phyloP scores from a whole-genome alignment of 768 basidiomycete genomes.

The Leccinum pellstonianum region DNA sequence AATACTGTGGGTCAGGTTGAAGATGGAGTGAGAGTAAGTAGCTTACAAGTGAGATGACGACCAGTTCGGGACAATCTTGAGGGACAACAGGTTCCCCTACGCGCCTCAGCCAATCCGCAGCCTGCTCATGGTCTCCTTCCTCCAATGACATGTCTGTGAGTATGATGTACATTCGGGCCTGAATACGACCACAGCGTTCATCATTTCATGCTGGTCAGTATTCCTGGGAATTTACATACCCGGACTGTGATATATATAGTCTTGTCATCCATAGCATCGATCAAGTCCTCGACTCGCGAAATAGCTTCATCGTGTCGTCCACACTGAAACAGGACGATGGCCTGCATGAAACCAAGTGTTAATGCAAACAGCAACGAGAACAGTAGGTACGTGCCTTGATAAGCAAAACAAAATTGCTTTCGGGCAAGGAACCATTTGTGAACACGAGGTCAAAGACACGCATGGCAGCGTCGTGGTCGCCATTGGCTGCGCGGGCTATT shows the following conservation, averaged over 20 bases:
- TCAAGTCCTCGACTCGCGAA: slow-evolving; percentile 5
- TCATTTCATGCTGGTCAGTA: too few relatives aligned
- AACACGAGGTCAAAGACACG: slow-evolving; percentile 13
- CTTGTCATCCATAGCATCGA: not conserved
- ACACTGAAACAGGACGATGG: slow-evolving; percentile 8
- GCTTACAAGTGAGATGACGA: too few relatives aligned
- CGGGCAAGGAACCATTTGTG: not conserved
- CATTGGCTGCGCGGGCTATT: not conserved
- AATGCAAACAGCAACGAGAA: fast-evolving
- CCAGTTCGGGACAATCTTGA: too few relatives aligned
- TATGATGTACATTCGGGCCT: slow-evolving; percentile 12
- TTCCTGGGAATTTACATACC: not conserved
- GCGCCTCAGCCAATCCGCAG: not conserved
- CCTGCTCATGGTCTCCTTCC: not conserved
- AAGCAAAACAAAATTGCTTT: slow-evolving; percentile 7
- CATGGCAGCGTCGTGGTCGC: slow-evolving; percentile 3
- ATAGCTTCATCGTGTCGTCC: slow-evolving; percentile 1
- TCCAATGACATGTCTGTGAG: not conserved
- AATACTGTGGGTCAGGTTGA: not conserved
- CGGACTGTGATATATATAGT: not conserved
- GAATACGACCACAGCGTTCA: not conserved
- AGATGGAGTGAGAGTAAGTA: fast-evolving
- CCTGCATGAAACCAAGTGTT: not conserved
- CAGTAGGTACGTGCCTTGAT: slow-evolving; percentile 7
- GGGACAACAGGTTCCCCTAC: not conserved